Base-by-base conservation (phyloP, 345 rosid genomes). In the Linum tenue region DNA sequence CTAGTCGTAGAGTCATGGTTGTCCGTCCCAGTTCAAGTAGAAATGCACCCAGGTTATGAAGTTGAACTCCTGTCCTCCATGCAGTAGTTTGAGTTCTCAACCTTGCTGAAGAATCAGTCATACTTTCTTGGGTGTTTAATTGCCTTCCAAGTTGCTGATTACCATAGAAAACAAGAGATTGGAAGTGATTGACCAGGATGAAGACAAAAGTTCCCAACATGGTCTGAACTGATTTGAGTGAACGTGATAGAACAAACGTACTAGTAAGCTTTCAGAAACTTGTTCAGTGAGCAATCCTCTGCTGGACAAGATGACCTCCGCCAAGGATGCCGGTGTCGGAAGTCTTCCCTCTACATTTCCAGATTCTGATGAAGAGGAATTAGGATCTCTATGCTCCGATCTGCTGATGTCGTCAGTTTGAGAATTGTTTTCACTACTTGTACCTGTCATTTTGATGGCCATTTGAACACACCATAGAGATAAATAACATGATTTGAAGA, bases 11-110 rank as follows among this genome's bases (percentile, higher is more conserved):
- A 39, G 89, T 85, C 95, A 82, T 88, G 65, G 76, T 82, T 70
- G 95, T 78, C 55, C 91, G 88, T 69, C 95, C 95, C 51, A 88
- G 90, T 72, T 88, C 95, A 65, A 88, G 95, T 16, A 88, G 74
- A 79, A 80, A 79, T 37, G 89, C 86, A 66, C 91, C 95, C 60
- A 88, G 76, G 76, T 75, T 83, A 62, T 82, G 79, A 64, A 85
- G 65, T 61, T 79, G 73, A 74, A 68, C 22, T 58, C 87, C 87
- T 36, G 77, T 77, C 63, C 89, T 77, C 87, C 66, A 77, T 16
- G 85, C 83, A 75, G 36, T 71, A 55, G 77, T 63, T 70, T 85
- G 91, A 37, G 67, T 71, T 65, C 43, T 61, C 48, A 44, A 40
- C 66, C 91, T 76, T 56, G 67, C 56, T 8, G 60, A 63, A 37